Evolutionary conservation across 345 rosid genomes (phyloP).

Genomic region (Litchi chinensis): DNA sequence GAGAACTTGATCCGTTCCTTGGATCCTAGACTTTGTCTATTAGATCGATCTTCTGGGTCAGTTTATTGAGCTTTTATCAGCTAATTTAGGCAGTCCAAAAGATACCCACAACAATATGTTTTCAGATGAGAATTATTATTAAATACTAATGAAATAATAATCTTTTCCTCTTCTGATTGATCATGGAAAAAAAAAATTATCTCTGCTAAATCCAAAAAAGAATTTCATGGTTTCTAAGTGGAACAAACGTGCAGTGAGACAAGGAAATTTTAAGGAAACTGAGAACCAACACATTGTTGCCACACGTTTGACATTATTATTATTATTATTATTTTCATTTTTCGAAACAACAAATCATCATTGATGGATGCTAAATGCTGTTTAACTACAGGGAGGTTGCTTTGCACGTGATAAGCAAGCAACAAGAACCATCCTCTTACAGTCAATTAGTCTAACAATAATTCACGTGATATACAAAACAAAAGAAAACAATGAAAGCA

Average conservation of each 20-base stretch:
- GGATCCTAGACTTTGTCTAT: too few species aligned
- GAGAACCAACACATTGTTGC: slow-evolving; percentile 8
- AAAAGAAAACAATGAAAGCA: neutral
- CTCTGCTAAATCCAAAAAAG: neutral
- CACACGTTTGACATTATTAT: neutral
- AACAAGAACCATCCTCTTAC: neutral
- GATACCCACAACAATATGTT: too few species aligned
- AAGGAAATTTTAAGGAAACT: slow-evolving; percentile 19
- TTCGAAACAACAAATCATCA: neutral
- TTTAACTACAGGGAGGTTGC: neutral
- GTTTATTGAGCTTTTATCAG: too few species aligned
- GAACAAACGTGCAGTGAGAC: slow-evolving; percentile 15
- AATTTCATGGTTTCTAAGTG: slow-evolving; percentile 18
- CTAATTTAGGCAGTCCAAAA: too few species aligned
- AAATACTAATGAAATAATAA: neutral
- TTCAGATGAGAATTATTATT: neutral
- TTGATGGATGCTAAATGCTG: neutral
- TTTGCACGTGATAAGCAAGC: slow-evolving; percentile 9
- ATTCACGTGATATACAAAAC: too few species aligned
- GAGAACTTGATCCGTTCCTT: too few species aligned
- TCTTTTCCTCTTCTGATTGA: neutral
- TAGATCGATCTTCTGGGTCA: too few species aligned
- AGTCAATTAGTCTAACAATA: too few species aligned
- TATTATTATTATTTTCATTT: too few species aligned
- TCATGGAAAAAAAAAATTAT: too few species aligned